phyloP scores from a whole-genome alignment of 2,329 filamentous ascomycete species.

The Colletotrichum spinosum region DNA sequence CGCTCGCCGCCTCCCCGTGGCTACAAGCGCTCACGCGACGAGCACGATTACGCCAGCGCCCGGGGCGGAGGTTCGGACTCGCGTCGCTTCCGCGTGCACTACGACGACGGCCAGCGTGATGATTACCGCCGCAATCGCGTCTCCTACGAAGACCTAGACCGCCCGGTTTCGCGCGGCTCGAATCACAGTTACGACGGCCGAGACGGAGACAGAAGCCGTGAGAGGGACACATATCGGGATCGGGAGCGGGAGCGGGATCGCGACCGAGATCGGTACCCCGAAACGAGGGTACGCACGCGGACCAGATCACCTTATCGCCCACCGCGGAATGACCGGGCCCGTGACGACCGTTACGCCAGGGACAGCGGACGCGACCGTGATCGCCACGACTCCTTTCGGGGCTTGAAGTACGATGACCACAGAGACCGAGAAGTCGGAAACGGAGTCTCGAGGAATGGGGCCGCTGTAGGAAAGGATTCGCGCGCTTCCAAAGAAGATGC shows the following conservation, averaged over 20 bases:
- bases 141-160: conserved; percentile 69
- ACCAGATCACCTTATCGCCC: conserved; percentile 62
- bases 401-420: conserved; percentile 58
- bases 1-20: conserved; percentile 64
- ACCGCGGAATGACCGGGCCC: conserved; percentile 51
- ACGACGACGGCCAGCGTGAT: conserved; percentile 67
- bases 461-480: conserved; percentile 68
- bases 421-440: conserved; percentile 63
- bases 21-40: conserved; percentile 75
- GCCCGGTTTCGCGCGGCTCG: conserved; percentile 55
- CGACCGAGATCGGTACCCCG: conserved; percentile 56
- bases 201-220: conserved; percentile 56
- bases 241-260: conserved; percentile 41
- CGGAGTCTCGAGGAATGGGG: conserved; percentile 70
- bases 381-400: conserved; percentile 39
- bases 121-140: conserved; percentile 60
- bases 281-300: conserved; percentile 67
- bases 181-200: conserved; percentile 62
- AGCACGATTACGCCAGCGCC: conserved; percentile 61
- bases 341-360: conserved; percentile 48
- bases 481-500: conserved; percentile 70
- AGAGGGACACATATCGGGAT: conserved; percentile 42
- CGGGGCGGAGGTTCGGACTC: conserved; percentile 60
- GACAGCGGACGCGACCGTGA: conserved; percentile 44
- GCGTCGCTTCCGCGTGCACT: conserved; percentile 70